phyloP scores from a whole-genome alignment of 2,329 filamentous ascomycete species.

The Fusarium euwallaceae region DNA sequence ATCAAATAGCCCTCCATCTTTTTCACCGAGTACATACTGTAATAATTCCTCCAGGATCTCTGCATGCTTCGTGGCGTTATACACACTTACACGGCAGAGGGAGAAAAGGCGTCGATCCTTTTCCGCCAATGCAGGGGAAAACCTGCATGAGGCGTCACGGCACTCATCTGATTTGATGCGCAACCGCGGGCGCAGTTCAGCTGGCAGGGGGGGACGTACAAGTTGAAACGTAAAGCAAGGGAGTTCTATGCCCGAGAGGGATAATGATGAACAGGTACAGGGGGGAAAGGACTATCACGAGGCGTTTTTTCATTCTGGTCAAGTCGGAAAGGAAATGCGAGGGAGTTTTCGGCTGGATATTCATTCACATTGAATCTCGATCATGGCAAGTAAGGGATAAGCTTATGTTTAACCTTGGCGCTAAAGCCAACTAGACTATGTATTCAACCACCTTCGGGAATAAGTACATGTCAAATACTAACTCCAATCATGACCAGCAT shows the following conservation, averaged over 20 bases:
- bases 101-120: background rate
- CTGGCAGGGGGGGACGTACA: conserved; percentile 8
- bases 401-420: conserved; percentile 4
- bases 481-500: conserved; percentile 37
- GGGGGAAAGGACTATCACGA: background rate
- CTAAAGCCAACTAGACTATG: background rate
- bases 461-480: conserved; percentile 22
- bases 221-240: conserved; percentile 9
- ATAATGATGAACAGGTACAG: background rate
- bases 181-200: conserved; percentile 6
- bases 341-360: background rate
- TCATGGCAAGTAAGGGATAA: background rate
- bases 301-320: background rate
- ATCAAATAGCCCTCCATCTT: background rate
- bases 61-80: background rate
- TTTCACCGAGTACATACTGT: background rate
- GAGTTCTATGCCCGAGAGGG: background rate
- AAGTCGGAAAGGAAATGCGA: background rate
- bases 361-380: background rate
- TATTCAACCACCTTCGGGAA: background rate
- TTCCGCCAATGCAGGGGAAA: background rate
- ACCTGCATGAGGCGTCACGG: background rate
- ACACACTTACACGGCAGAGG: background rate
- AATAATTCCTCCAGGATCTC: conserved; percentile 1
- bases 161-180: background rate